Evolutionary conservation across 116 monocot genomes (phyloP).

Genomic region (Cymodocea nodosa): DNA sequence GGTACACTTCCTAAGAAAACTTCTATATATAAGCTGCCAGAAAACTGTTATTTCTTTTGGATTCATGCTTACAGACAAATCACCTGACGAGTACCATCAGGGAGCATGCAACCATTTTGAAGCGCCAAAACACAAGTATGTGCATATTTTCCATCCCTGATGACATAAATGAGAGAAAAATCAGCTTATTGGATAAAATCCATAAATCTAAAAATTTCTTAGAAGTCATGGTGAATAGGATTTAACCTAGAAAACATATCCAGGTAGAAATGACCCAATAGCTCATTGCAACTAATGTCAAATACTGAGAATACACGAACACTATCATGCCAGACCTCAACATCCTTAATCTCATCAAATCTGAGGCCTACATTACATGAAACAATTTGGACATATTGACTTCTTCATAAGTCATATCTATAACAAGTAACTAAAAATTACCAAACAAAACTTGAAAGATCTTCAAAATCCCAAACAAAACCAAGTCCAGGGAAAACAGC

Average conservation of each 20-base stretch:
- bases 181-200: background rate
- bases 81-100: slow-evolving; percentile 64
- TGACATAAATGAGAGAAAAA: background rate
- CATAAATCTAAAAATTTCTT: background rate
- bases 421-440: slow-evolving; percentile 14
- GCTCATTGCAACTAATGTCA: slow-evolving; percentile 56
- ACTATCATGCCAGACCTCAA: slow-evolving; percentile 86
- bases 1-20: too few relatives aligned
- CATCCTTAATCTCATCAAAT: slow-evolving; percentile 64
- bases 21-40: too few relatives aligned
- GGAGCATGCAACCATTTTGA: slow-evolving; percentile 75
- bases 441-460: slow-evolving; percentile 88
- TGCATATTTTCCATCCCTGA: slow-evolving; percentile 77
- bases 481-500: slow-evolving; percentile 70
- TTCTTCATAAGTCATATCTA: background rate
- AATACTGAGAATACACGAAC: slow-evolving; percentile 64
- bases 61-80: background rate
- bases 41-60: too few relatives aligned
- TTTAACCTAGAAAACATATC: slow-evolving; percentile 74
- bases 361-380: slow-evolving; percentile 41
- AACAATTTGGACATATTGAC: background rate
- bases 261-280: slow-evolving; percentile 89
- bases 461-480: slow-evolving; percentile 76
- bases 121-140: slow-evolving; percentile 91
- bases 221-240: slow-evolving; percentile 3